Base-by-base conservation (phyloP, 2,329 filamentous ascomycete species). In the Xylariales sp. region DNA sequence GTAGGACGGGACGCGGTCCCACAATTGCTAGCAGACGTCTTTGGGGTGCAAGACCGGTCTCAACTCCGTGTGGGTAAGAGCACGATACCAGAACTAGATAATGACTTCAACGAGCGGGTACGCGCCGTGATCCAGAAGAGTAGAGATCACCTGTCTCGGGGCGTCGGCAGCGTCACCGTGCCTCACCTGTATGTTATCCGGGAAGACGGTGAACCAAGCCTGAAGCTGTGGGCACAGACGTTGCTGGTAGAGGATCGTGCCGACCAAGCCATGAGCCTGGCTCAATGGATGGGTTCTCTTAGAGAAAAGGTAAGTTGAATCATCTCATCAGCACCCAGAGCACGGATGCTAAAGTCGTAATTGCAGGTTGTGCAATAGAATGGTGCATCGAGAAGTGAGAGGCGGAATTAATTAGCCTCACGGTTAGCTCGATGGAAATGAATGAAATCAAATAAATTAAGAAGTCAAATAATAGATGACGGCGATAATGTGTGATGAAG, bases 141-240 rank as follows among this genome's bases (percentile, higher is more conserved):
- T 79, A 87, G 91, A 64, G 95, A 98, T 77, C 91, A 97, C 82
- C 87, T 90, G 78, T 87, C 92, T 36, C 92, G 94, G 77, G 94
- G 94, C 2, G 94, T 96, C 16, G 96, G 96, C 70, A 97, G 93
- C 80, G 97, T 98, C 72, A 88, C 91, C n/a, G 89, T 97, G 69
- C 96, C 96, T 56, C 93, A 97, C 76, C 84, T 99, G 64, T 99
- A 98, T 79, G 87, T 98, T 74, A 92, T 98, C 69, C 90, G 94
- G 75, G 95, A 98, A 80, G 96, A 98, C 77, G 96, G 96, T 60
- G 96, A 99, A 82, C 96, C 96, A 39, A 95, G 93, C 75, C 83
- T 99, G 79, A 94, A 97, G 82, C 84, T 98, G 71, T 99, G 96
- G 96, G 96, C 96, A 52, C 95, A 97, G 85, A 97, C 96, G 50